Conservation (phyloP, 768 basidiomycete species). For the Cantharellus anzutake region DNA sequence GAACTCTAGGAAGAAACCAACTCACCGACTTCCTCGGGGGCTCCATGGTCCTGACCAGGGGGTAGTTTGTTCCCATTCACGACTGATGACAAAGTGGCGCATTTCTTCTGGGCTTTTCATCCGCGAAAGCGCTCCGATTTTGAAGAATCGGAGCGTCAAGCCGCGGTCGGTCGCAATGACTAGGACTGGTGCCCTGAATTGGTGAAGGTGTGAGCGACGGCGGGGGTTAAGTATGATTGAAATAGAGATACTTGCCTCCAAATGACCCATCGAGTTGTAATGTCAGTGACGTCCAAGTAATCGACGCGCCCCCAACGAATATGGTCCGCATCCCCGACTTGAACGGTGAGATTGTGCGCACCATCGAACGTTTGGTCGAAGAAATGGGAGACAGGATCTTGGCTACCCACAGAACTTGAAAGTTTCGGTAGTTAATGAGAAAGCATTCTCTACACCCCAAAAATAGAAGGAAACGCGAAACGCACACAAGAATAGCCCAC, state of each 20-base stretch:
- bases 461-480: conserved; percentile 4
- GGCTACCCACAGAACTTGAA: background rate
- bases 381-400: conserved; percentile 40
- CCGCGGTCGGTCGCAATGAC: conserved; percentile 56
- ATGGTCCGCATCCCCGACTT: conserved; percentile 33
- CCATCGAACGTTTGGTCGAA: conserved; percentile 59
- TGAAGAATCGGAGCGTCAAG: conserved; percentile 64
- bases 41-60: conserved; percentile 52
- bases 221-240: conserved; percentile 1
- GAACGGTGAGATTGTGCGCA: conserved; percentile 39
- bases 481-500: conserved; percentile 68
- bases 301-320: conserved; percentile 76
- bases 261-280: conserved; percentile 73
- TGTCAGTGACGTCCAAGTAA: conserved; percentile 62
- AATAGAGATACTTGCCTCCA: conserved; percentile 41
- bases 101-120: conserved; percentile 29
- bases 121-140: conserved; percentile 40
- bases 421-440: background rate
- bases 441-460: background rate
- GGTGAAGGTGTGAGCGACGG: conserved; percentile 2
- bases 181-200: conserved; percentile 52
- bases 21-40: conserved; percentile 60
- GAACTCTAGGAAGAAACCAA: background rate
- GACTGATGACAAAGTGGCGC: conserved; percentile 44
- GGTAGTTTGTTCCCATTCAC: conserved; percentile 39